A percentile compares a stretch with the other conserved stretches of the same genome.
Evolutionary conservation across 768 basidiomycete species (phyloP).

Genomic region (Calocybe indica): DNA sequence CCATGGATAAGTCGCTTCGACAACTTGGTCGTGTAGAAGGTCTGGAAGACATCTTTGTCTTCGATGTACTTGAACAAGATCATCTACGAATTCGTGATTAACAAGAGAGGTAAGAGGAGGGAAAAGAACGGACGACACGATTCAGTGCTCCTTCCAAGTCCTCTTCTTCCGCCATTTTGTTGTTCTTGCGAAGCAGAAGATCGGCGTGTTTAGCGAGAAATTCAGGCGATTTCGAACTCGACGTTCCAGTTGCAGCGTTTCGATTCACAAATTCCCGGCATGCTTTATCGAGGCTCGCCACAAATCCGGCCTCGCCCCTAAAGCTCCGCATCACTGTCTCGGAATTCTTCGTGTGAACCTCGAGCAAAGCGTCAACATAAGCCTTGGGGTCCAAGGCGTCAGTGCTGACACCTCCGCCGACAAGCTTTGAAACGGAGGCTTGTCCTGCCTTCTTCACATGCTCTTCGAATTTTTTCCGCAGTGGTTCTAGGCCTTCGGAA

Average conservation of each 20-base stretch:
- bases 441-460: constrained; percentile 92
- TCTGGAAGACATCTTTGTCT: constrained; percentile 98
- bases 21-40: constrained; percentile 93
- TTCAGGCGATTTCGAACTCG: constrained; percentile 86
- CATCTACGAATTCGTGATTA: constrained; percentile 59
- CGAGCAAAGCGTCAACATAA: constrained; percentile 88
- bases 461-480: constrained; percentile 89
- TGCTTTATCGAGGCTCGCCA: constrained; percentile 90
- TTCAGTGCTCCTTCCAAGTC: constrained; percentile 87
- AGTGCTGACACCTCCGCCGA: constrained; percentile 46
- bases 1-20: constrained; percentile 89
- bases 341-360: constrained; percentile 88
- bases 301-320: constrained; percentile 89
- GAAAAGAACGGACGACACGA: constrained; percentile 62
- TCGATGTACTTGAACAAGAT: constrained; percentile 96
- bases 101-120: constrained; percentile 21
- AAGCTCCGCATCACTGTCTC: constrained; percentile 87
- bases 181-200: constrained; percentile 84
- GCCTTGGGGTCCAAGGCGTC: constrained; percentile 84
- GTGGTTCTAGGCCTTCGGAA: constrained; percentile 82
- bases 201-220: constrained; percentile 91
- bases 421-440: constrained; percentile 71
- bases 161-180: constrained; percentile 90
- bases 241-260: constrained; percentile 85
- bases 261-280: constrained; percentile 94